Evolutionary conservation across 164 flowering plant species (phyloP), one percentile per base, ranked within the genome.

Genomic region (Aristolochia contorta): DNA sequence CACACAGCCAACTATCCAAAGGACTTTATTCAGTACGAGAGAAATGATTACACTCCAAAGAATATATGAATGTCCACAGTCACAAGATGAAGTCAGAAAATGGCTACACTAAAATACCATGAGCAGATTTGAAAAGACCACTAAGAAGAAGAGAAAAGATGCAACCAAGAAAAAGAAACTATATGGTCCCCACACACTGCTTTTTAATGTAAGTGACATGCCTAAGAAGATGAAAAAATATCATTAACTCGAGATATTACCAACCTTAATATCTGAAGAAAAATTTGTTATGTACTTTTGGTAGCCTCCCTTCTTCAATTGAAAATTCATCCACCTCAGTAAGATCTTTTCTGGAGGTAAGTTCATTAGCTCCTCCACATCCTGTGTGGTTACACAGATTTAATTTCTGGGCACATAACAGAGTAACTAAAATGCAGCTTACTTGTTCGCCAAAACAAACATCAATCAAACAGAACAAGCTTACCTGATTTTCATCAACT

Each of bases 211-310:
- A 37, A 37, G 43, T 6, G 12, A 37, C 43, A 37, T 21, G 27
- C 21, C 9, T 56, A 10, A 59, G 16, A 45, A 16, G 16, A 7
- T 59, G 47, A 30, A 10, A 49, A 16, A 27, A 48, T 12, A 50
- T 16, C 12, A 2, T 14, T 37, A 37, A 37, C 43, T 10, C 43
- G 7, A 37, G 43, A 37, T 37, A 37, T 37, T 45, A 54, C 72
- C 22, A 74, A 87, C 97, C 97, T 90, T 87, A 21, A 90, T 77
- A 71, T 86, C 93, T n/a, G 89, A 75, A 23, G 93, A 86, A 71
- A 86, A 86, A 62, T 86, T 86, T 63, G 87, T 80, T 62, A 86
- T 79, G 13, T 58, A 72, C 72, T 75, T 86, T 59, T 50, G 71
- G 77, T 78, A 84, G 41, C 72, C 82, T 46, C 80, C 74, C 66